phyloP scores from a whole-genome alignment of 208 protist species.

The Entamoeba nuttalli region DNA sequence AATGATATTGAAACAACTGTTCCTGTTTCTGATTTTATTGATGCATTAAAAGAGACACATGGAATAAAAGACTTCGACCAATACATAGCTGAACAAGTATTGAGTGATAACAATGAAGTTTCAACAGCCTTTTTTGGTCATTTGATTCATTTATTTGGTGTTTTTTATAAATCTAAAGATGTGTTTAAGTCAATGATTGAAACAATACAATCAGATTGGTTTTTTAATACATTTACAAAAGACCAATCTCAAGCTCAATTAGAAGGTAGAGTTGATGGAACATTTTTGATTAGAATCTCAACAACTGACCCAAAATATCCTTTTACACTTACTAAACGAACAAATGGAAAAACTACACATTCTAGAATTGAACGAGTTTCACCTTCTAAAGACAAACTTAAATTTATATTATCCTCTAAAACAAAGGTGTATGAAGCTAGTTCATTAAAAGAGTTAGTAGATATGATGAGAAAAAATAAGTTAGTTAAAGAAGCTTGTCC shows the following conservation, averaged over 20 bases:
- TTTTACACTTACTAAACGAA: background rate
- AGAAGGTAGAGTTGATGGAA: background rate
- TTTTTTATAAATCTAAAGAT: background rate
- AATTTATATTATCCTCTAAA: background rate
- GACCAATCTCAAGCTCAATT: background rate
- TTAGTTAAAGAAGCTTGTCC: background rate
- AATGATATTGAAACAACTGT: background rate
- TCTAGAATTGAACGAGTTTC: background rate
- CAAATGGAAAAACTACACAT: background rate
- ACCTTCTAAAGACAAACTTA: background rate
- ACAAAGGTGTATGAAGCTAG: background rate
- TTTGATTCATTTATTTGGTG: background rate
- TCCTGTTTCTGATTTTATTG: background rate
- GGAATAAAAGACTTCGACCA: background rate
- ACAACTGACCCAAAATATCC: background rate
- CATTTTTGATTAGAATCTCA: background rate
- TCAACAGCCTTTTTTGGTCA: background rate
- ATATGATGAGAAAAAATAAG: background rate
- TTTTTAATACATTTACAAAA: background rate
- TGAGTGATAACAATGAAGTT: background rate
- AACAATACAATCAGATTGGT: background rate
- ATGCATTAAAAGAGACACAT: background rate
- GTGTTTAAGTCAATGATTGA: background rate
- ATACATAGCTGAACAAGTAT: background rate
- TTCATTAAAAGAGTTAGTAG: background rate